These are phyloP conservation scores for Xanthoconium stramineum DNA, from an alignment of 768 basidiomycete genomes.

Conservation along the genomic window DNA sequence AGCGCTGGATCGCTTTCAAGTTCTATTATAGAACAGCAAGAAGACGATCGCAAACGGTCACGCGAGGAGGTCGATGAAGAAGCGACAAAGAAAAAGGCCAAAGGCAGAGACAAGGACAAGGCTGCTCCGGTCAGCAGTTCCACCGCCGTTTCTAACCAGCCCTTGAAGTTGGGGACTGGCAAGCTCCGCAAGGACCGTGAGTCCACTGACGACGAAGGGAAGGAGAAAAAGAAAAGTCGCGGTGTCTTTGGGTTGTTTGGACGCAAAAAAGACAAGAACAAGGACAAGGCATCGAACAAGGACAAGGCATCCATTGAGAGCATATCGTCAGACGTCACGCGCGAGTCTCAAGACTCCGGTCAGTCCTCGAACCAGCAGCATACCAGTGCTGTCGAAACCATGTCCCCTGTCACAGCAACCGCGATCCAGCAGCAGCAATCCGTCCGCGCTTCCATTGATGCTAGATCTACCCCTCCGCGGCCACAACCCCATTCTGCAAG, in stretches of 20 bases:
- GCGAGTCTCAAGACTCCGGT: constrained; percentile 63
- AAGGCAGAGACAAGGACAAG: constrained; percentile 49
- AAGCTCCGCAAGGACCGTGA: constrained; percentile 48
- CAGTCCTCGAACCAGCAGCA: constrained; percentile 46
- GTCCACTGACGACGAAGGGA: constrained; percentile 44
- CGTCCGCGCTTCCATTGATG: constrained; percentile 19
- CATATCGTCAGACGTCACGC: constrained; percentile 46
- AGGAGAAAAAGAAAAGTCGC: constrained; percentile 60
- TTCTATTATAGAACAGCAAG: constrained; percentile 42
- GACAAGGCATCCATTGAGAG: constrained; percentile 53
- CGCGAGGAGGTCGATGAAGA: constrained; percentile 51
- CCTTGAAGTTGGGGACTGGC: constrained; percentile 16
- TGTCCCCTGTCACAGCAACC: constrained; percentile 51
- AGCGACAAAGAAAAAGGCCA: constrained; percentile 47
- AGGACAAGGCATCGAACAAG: constrained; percentile 58
- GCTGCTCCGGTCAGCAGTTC: constrained; percentile 28
- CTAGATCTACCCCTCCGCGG: constrained; percentile 17
- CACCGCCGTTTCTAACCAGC: constrained; percentile 29
- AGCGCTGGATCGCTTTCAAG: constrained; percentile 34
- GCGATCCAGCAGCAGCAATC: constrained; percentile 56
- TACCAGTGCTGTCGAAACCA: constrained; percentile 21
- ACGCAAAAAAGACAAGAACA: constrained; percentile 72
- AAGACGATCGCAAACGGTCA: constrained; percentile 52
- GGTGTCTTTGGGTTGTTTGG: constrained; percentile 79
- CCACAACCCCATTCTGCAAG: constrained; percentile 20